Base-by-base conservation (phyloP, 495 filamentous ascomycete genomes). In the Viridothelium virens region DNA sequence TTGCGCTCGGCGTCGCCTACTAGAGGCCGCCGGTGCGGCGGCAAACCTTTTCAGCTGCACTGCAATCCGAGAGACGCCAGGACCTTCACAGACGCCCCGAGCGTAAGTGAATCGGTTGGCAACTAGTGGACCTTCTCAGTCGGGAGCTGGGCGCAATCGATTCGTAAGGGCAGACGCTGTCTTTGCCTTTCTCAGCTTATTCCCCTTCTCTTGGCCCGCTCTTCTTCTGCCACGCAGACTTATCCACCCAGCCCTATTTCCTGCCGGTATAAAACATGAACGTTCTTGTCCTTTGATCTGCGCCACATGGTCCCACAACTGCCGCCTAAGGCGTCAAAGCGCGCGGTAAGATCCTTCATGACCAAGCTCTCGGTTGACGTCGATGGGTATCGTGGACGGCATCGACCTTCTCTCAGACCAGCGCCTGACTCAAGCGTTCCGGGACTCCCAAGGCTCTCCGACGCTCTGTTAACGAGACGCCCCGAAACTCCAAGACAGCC, bases 31-130 rank as follows among this genome's bases (percentile, higher is more conserved):
- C 31, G 53, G 53, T 59, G 53, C 53, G 53, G 53, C 31, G 53
- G 53, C 53, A 33, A 59, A 59, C 36, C 4, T 59, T 59, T 59
- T 59, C 53, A 59, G 53, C 53, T 59, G 53, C 31, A 18, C 53
- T 59, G 5, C 2, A 59, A 33, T 34, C 53, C 53, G 53, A 59
- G 31, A 11, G 18, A 10, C 5, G 53, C 53, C 53, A 59, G 33
- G 53, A 59, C 53, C 53, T n/a, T 36, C 10, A n/a, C 53, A 34
- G 25, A n/a, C 31, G 53, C 53, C 53, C 31, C 53, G 31, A 9
- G 3, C 6, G 18, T 18, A 18, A 59, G 48, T 31, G 7, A 33
- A 34, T 59, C 25, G 31, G 25, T 14, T 59, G 25, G 31, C 53
- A 59, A 9, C 31, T 7, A 59, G 53, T 36, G 31, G 25, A 34